These are phyloP conservation scores for Monilinia vaccinii-corymbosi DNA, from an alignment of 2,329 filamentous ascomycete genomes.

Conservation along the genomic window DNA sequence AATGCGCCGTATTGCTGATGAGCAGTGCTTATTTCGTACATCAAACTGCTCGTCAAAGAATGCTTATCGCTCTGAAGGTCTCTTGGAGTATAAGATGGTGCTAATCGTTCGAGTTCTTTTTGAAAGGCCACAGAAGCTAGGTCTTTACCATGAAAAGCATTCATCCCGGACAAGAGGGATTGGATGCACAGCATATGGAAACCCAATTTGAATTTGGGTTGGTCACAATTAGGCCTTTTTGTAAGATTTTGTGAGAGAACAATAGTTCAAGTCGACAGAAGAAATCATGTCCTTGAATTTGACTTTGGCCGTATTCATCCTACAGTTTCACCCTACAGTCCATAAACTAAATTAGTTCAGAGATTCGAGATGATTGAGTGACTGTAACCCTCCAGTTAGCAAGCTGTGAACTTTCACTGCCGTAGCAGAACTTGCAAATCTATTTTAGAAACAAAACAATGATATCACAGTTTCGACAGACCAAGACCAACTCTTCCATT, in stretches of 20 bases:
- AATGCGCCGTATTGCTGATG: neutral
- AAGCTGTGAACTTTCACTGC: neutral
- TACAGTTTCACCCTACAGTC: neutral
- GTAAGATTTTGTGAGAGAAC: neutral
- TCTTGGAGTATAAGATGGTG: neutral
- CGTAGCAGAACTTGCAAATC: neutral
- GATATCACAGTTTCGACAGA: neutral
- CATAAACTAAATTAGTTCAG: neutral
- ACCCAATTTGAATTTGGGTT: no score
- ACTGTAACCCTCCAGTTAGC: neutral
- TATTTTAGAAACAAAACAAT: neutral
- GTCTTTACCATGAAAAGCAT: neutral
- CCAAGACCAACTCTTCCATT: neutral
- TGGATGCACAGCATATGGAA: neutral
- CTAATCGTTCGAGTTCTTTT: neutral
- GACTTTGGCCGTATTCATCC: neutral
- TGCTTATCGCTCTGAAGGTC: neutral
- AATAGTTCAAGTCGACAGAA: neutral
- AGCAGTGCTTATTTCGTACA: neutral
- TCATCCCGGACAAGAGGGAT: neutral
- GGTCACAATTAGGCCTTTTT: neutral
- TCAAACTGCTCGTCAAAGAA: neutral
- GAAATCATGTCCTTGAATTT: neutral
- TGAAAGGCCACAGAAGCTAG: neutral
- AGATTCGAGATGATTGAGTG: neutral